Evolutionary conservation across 306 rosid genomes (phyloP), one percentile per base, ranked within the genome.

Genomic region (Ormosia semicastrata): DNA sequence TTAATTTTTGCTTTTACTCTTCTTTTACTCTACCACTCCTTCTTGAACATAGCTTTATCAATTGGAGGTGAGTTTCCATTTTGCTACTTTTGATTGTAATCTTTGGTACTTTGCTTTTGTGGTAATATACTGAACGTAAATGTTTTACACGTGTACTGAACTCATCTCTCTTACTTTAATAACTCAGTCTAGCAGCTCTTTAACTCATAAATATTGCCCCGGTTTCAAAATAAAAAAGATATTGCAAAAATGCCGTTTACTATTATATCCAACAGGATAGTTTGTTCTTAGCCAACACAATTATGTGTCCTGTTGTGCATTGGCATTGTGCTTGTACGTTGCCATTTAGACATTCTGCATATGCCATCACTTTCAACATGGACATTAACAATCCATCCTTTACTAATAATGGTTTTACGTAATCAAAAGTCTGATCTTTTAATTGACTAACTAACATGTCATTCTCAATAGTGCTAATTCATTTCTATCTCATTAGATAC

Each of bases 261-360:
- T 52, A 36, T 72, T 59, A 30, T 41, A 18, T 58, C 43, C 43
- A 75, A 59, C 15, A 65, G 3, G 18, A 17, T 33, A 18, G 6
- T 60, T 57, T 57, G 56, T 57, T 73, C 30, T 46, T 62, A 40
- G 56, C 80, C 73, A 75, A n/a, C 79, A 58, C 39, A 63, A 32
- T 30, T 46, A 32, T 41, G 37, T 72, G 64, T 17, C 64, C 18
- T 52, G n/a, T n/a, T n/a, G 34, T 50, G 66, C 54, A 39, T 37
- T 18, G 14, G 53, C 79, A 54, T 43, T 13, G 6, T 59, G 70
- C 15, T 7, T 59, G 18, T 62, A 32, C 58, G 4, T 62, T 47
- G 59, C 44, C 49, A 47, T 9, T 46, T 32, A 14, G 52, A 18
- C 12, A 41, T 78, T 63, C 36, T 53, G 5, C 82, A 53, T 34